Base-by-base conservation (phyloP, 495 filamentous ascomycete genomes). In the Antarctomyces pellizariae region DNA sequence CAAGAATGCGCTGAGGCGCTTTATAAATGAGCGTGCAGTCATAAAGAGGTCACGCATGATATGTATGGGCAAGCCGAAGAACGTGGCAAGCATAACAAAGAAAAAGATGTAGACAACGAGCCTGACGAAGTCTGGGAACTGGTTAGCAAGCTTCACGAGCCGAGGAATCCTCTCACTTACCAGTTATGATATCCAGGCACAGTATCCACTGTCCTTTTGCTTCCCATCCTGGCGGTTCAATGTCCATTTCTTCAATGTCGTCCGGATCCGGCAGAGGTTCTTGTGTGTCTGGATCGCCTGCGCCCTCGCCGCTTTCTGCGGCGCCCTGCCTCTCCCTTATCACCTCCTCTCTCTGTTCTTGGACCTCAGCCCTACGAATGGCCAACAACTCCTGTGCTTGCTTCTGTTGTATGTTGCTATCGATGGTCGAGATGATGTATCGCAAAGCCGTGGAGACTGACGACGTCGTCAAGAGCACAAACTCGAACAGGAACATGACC, bases 401-500 rank as follows among this genome's bases (percentile, higher is more conserved):
- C 32, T 60, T 60, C 44, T 56, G 64, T 32, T 67, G 67, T 31
- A 92, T 65, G 23, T 60, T 61, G 31, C 73, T 67, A 41, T 95
- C 86, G 3, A 65, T 54, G 26, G 93, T 45, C n/a, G 73, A 75
- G 14, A 97, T 56, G 15, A 59, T 42, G 48, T 95, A 97, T 28
- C 82, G 66, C 27, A 65, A 53, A 10, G 62, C 52, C 5, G 79
- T 92, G 14, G 83, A 84, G 12, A 67, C 51, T 1, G 89, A 90
- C 16, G 68, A 65, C 7, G 89, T 69, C 3, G 67, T 55, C 32
- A 95, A 49, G 32, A 97, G 66, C 7, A 82, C 80, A 38, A 95
- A 97, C 46, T 97, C 86, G 39, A 97, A 95, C 10, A 82, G 70
- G 42, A 97, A 97, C 82, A 95, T 95, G 30, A 97, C 78, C 89